phyloP scores from a whole-genome alignment of 2,329 filamentous ascomycete genomes.

The Clonostachys sp. region DNA sequence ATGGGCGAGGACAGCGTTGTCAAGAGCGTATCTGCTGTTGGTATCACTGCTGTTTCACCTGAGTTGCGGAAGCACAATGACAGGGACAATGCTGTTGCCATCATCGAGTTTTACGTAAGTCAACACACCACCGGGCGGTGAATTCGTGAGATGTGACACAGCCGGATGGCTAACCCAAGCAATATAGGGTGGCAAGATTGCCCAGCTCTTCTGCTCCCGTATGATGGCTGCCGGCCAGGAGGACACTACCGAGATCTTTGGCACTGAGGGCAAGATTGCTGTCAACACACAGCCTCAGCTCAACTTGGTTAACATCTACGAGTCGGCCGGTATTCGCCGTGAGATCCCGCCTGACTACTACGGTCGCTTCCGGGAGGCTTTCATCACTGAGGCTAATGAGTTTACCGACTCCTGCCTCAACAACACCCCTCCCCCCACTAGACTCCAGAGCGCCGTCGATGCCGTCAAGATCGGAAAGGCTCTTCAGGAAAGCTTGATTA shows the following conservation, averaged over 20 bases:
- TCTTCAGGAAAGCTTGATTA: conserved; percentile 51
- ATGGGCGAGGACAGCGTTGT: conserved; percentile 21
- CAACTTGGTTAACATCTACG: conserved; percentile 51
- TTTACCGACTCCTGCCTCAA: conserved; percentile 57
- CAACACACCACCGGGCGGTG: no score
- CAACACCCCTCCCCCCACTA: conserved; percentile 47
- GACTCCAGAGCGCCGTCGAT: conserved; percentile 50
- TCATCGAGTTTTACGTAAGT: conserved; percentile 55
- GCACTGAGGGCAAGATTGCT: conserved; percentile 58
- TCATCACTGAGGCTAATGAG: conserved; percentile 59
- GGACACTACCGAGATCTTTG: conserved; percentile 64
- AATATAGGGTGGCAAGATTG: conserved; percentile 47
- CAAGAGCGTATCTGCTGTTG: conserved; percentile 20
- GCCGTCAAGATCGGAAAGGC: conserved; percentile 57
- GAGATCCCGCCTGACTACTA: conserved; percentile 61
- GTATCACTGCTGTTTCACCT: conserved; percentile 22
- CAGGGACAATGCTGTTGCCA: conserved; percentile 32
- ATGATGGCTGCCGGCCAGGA: conserved; percentile 68
- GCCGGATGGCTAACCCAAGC: conserved; percentile 2
- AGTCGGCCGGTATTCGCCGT: conserved; percentile 39
- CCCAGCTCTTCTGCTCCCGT: conserved; percentile 57
- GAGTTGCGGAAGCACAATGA: conserved; percentile 22
- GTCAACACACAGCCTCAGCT: conserved; percentile 54
- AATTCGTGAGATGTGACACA: no score
- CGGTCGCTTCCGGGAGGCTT: conserved; percentile 57